Evolutionary conservation across 495 filamentous ascomycete species (phyloP), one percentile per base, ranked within the genome.

Genomic region (Aspergillus carlsbadensis): DNA sequence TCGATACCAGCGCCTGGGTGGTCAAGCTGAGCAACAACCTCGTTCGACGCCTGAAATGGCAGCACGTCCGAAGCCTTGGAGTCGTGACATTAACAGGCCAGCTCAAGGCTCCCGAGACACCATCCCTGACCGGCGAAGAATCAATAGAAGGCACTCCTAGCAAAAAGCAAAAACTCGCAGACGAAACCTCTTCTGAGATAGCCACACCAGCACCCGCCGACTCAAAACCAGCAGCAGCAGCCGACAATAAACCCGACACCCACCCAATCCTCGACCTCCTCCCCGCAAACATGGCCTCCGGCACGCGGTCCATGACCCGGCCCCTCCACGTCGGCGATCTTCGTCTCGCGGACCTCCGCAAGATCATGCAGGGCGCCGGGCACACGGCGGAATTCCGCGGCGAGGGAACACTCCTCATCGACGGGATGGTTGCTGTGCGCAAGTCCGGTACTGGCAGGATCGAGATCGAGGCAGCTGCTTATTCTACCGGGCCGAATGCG

Each of bases 1-100:
- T 98, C 35, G 94, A 99, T 63, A 98, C 92, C 6, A 98, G 97
- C 67, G 93, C 94, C 20, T 99, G 94, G 94, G 86, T 87, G 24
- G 88, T 98, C 46, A 96, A 91, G 64, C 80, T 99, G 26, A 90
- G 88, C 53, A 89, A 92, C 56, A 74, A 80, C 37, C 83, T 99
- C 22, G 86, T 94, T 29, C 87, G 87, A 62, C 83, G 87, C 21
- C 75, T 99, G 20, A 90, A 89, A 65, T 98, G 95, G 94, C 95
- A 98, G 77, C 90, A 92, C 50, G 91, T 98, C 45, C 82, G 87
- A 58, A 91, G 87, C 6, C 75, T 98, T 6, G 91, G 91, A 36
- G 89, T 99, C 39, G 93, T 95, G 24, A 92, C 90, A 6, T 73
- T 97, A 36, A 92, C 88, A 5, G 92, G 89, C 5, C 78, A 84